These are phyloP conservation scores for Malassezia globosa DNA, from an alignment of 1,284 basidiomycete species.

Conservation along the genomic window DNA sequence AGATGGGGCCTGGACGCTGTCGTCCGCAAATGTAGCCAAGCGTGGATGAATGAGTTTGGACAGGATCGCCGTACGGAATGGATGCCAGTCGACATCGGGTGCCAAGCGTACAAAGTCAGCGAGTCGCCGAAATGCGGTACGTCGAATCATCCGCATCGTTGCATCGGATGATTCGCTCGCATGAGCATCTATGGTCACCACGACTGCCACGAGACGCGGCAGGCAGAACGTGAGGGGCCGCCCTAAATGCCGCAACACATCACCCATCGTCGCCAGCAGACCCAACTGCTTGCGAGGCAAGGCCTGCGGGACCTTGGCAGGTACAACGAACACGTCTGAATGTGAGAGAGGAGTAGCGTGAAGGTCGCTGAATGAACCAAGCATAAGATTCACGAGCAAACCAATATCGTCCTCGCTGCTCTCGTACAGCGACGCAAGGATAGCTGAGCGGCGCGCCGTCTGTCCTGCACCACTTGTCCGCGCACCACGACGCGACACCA, in stretches of 20 bases:
- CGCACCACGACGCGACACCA: constrained; percentile 70
- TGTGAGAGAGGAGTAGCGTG: no score
- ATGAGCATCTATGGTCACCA: constrained; percentile 34
- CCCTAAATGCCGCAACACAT: constrained; percentile 40
- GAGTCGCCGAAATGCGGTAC: constrained; percentile 72
- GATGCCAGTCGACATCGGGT: constrained; percentile 60
- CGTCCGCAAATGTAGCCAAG: constrained; percentile 61
- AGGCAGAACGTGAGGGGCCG: constrained; percentile 23
- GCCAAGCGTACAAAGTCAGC: constrained; percentile 68
- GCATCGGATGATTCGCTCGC: constrained; percentile 20
- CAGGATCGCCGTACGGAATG: constrained; percentile 63
- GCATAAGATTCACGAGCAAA: constrained; percentile 76
- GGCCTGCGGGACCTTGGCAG: constrained; percentile 18
- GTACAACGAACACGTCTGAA: constrained; percentile 31
- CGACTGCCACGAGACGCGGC: constrained; percentile 28
- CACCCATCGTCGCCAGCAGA: constrained; percentile 48
- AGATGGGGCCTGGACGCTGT: constrained; percentile 86
- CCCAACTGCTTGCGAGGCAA: constrained; percentile 30
- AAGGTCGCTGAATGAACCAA: constrained; percentile 58
- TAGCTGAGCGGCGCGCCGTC: constrained; percentile 57
- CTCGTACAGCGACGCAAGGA: constrained; percentile 62
- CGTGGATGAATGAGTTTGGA: constrained; percentile 68
- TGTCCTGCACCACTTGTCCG: constrained; percentile 55
- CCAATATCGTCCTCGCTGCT: constrained; percentile 65
- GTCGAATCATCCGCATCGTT: constrained; percentile 51